A percentile compares a stretch with the other conserved stretches of the same genome.
Conservation (phyloP, 352 stramenopile genomes). For the Phytophthora quininea region DNA sequence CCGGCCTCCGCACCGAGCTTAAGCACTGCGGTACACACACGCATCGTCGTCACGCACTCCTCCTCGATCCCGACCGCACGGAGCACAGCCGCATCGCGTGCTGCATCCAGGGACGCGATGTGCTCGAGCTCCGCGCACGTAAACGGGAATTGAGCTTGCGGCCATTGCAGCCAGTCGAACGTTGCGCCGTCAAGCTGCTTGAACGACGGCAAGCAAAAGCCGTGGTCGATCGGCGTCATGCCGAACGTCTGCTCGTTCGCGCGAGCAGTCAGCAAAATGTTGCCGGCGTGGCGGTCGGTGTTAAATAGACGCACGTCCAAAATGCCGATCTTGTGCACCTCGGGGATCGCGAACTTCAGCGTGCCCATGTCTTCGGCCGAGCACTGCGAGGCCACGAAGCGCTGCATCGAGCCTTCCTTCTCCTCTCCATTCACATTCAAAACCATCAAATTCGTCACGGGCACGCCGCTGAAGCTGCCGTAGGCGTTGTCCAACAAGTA, state of each 20-base stretch:
- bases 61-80: slow-evolving; percentile 79
- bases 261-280: slow-evolving; percentile 75
- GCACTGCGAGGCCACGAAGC: slow-evolving; percentile 80
- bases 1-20: slow-evolving; percentile 75
- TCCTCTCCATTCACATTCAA: slow-evolving; percentile 61
- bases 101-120: slow-evolving; percentile 69
- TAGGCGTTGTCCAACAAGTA: slow-evolving; percentile 86
- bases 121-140: slow-evolving; percentile 76
- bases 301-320: slow-evolving; percentile 90
- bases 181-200: slow-evolving; percentile 80
- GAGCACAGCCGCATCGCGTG: slow-evolving; percentile 62
- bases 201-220: slow-evolving; percentile 86
- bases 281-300: slow-evolving; percentile 87
- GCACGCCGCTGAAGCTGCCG: slow-evolving; percentile 83
- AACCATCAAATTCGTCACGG: slow-evolving; percentile 79
- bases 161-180: slow-evolving; percentile 91
- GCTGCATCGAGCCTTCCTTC: slow-evolving; percentile 89
- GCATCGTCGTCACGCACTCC: slow-evolving; percentile 84
- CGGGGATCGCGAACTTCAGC: slow-evolving; percentile 82
- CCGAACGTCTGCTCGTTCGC: slow-evolving; percentile 68
- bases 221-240: slow-evolving; percentile 91
- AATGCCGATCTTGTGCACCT: slow-evolving; percentile 91
- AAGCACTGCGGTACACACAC: slow-evolving; percentile 77
- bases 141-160: slow-evolving; percentile 89
- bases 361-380: slow-evolving; percentile 89